Evolutionary conservation across 495 filamentous ascomycete genomes (phyloP), one percentile per base, ranked within the genome.

Genomic region (Penicillium atrosanguineum): DNA sequence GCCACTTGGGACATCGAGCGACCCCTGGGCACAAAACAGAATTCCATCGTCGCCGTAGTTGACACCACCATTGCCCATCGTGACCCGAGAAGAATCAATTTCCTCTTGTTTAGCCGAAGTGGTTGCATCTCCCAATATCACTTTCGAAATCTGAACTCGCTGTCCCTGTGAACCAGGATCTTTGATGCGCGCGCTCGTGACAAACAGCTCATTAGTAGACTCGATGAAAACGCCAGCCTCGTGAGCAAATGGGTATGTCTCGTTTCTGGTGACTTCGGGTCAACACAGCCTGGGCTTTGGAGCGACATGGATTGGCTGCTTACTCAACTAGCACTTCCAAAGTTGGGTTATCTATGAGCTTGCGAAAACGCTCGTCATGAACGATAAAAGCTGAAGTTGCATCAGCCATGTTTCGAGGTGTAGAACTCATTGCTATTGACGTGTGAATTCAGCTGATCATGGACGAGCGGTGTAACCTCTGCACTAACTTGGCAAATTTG

Each of bases 181-280:
- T 12, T 57, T 38, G 26, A 45, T 48, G 21, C 56, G 60, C 66
- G 81, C 81, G 36, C 81, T 84, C 28, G 81, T 86, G 50, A 83
- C 70, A 69, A 83, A 87, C 29, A 87, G 70, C 14, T 68, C 69
- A 45, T 78, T 73, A 23, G 69, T 70, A 0, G 51, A 49, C 16
- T 59, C 60, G 46, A 76, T 67, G 64, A 74, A 89, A 46, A 82
- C 76, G 44, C 85, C 83, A 1, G 79, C 81, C 68, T 83, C 79
- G 67, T 84, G 79, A 65, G 87, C 88, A 52, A 73, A 77, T 1
- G 71, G 64, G 46, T 70, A 73, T n/a, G 41, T 42, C 0, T 56
- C 43, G 47, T 77, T 68, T 28, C 26, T 28, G 26, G 26, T 28
- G 26, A 4, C 26, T 7, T 28, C 7, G 26, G 7, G 26, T 28